Base-by-base conservation (phyloP, 768 basidiomycete genomes). In the Lactarius hengduanensis region DNA sequence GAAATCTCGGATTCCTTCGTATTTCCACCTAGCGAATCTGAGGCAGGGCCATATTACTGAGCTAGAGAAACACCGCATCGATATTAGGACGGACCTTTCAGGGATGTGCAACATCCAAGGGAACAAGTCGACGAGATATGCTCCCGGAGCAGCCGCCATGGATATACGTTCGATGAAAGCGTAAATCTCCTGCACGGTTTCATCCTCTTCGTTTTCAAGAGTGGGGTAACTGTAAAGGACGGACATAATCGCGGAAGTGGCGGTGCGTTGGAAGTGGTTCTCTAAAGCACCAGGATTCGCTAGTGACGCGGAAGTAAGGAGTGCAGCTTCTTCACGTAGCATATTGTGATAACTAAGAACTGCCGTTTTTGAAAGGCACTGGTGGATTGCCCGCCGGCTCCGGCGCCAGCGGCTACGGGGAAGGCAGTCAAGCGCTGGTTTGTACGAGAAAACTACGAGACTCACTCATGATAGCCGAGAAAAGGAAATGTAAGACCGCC, bases 401-500 rank as follows among this genome's bases (percentile, higher is more conserved):
- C 61, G 41, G 61, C 61, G 61, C 61, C 54, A 56, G 10, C 54
- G 26, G 32, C 45, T 47, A 22, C 4, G 45, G 10, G n/a, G 3
- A 45, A 47, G 38, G 40, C 43, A 28, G 11, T 47, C 64, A 73
- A 73, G 41, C 45, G n/a, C 45, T 9, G 20, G 16, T 30, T 3
- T 11, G 28, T 30, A 3, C 9, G 20, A 16, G 28, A 10, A 20
- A 18, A 10, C 6, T 16, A 7, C 3, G 28, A 30, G 15, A 32
- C 32, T 28, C 54, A 76, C 74, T 62, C 26, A 57, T 75, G 69
- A 57, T 73, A 66, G 4, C 64, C 61, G n/a, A 62, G 53, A 57
- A 78, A 73, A 6, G 67, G 70, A n/a, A 78, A 50, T 9, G 71
- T 41, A 32, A 74, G 61, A 3, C 76, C 74, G 13, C 77, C 73